Evolutionary conservation across 148 eudicot genomes (phyloP).

Genomic region (Simmondsia chinensis): DNA sequence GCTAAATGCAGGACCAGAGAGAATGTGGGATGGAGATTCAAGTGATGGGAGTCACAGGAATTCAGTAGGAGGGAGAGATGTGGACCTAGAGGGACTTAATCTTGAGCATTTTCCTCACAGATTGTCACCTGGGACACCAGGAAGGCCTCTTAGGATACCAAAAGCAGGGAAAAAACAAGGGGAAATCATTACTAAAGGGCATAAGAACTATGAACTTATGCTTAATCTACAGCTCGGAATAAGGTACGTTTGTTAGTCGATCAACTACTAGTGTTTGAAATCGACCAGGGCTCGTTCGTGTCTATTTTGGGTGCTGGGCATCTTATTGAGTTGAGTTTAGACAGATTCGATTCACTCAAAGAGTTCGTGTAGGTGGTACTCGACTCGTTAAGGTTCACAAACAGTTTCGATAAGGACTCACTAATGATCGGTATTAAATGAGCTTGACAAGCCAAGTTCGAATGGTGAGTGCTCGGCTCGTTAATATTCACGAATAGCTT

Average conservation of each 20-base stretch:
- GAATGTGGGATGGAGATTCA: slow-evolving; percentile 39
- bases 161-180: slow-evolving; percentile 71
- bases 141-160: slow-evolving; percentile 54
- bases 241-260: slow-evolving; percentile 47
- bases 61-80: slow-evolving; percentile 22
- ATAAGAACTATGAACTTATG: slow-evolving; percentile 89
- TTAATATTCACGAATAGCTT: no score
- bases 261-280: no score
- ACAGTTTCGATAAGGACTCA: no score
- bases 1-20: slow-evolving; percentile 25
- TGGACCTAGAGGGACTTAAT: slow-evolving; percentile 18
- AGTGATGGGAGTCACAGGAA: slow-evolving; percentile 17
- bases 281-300: no score
- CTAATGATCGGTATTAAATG: no score
- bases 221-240: slow-evolving; percentile 86
- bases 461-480: no score
- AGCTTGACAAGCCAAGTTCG: no score
- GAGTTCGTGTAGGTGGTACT: no score
- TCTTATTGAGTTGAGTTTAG: no score
- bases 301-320: no score
- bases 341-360: no score
- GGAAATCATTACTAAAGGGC: slow-evolving; percentile 67
- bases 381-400: no score
- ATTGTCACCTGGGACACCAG: slow-evolving; percentile 15
- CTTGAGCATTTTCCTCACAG: slow-evolving; percentile 19